Base-by-base conservation (phyloP, 805 yeast genomes). In the Pichia kluyveri region DNA sequence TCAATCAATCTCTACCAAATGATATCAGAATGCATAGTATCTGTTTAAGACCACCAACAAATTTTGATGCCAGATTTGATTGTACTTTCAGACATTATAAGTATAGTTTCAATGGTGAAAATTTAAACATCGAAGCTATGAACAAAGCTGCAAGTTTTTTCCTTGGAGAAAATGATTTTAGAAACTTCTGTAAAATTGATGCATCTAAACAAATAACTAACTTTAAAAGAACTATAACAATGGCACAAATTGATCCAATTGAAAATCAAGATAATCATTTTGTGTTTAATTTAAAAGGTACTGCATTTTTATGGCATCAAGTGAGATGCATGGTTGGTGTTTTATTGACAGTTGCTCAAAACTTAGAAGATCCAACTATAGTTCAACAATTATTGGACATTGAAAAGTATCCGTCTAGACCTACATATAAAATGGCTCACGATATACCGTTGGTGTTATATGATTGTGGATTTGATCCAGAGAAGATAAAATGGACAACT, bases 241-340 rank as follows among this genome's bases (percentile, higher is more conserved):
- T 70, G 18, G 51, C 66, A 11, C 48, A 59, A 18, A 62, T 68
- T 3, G 38, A 47, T 11, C 46, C 37, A 4, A 36, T 59, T 2
- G 51, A 54, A 7, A 56, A 53, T 3, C 50, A 53, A 9, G 49
- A 54, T 17, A 78, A 75, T 5, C 71, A 77, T 47, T 85, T 72
- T 58, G 82, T 81, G 48, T 80, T 91, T 62, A 89, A 88, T 60
- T 68, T 93, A 46, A 72, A 76, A 52, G 99, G 99, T 0, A 71
- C 86, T 1, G 99, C 98, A 9, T 93, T 93, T 56, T 67, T 93
- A 48, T 93, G 98, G 98, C 98, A 93, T 62, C 99, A 93, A 65
- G 99, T 93, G 18, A 76, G 99, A 49, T 89, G 96, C 56, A 93
- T 93, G 93, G 78, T 89, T 69, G 96, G 96, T 0, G 70, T 85